Evolutionary conservation across 2,329 filamentous ascomycete species (phyloP).

Genomic region (Cryphonectria carpinicola): DNA sequence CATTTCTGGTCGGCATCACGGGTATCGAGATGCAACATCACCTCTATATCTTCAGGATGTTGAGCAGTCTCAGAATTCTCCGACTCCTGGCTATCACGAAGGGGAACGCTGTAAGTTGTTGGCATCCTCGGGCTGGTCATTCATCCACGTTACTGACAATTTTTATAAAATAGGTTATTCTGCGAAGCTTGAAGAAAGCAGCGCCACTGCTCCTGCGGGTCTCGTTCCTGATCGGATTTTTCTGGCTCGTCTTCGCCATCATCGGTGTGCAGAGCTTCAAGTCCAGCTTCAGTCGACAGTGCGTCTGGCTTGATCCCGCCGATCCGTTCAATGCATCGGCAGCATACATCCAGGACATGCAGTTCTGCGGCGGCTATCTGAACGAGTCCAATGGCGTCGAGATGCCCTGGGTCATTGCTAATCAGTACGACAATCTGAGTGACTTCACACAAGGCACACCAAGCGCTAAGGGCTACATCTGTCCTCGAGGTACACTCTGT

Average conservation of each 20-base stretch:
- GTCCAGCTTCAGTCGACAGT: conserved; percentile 75
- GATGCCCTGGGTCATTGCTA: conserved; percentile 69
- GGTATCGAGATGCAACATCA: conserved; percentile 72
- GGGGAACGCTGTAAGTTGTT: conserved; percentile 76
- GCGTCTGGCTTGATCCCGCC: conserved; percentile 73
- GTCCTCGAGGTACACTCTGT: conserved; percentile 81
- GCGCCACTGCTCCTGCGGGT: conserved; percentile 90
- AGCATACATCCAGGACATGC: conserved; percentile 65
- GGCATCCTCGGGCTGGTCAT: not conserved
- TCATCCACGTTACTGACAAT: conserved; percentile 3
- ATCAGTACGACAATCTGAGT: conserved; percentile 41
- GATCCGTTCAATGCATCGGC: conserved; percentile 58
- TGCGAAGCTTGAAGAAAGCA: conserved; percentile 93
- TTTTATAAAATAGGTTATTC: conserved; percentile 67
- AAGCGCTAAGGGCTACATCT: conserved; percentile 81
- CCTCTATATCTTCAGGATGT: conserved; percentile 91
- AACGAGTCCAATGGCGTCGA: conserved; percentile 59
- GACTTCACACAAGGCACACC: conserved; percentile 56
- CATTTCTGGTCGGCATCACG: conserved; percentile 73
- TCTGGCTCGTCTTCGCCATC: conserved; percentile 97
- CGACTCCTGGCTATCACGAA: conserved; percentile 89
- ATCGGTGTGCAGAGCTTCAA: conserved; percentile 97
- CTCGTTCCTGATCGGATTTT: conserved; percentile 92
- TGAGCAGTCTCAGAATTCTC: conserved; percentile 91
- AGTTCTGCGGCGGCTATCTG: conserved; percentile 87